Evolutionary conservation across 169 alveolate genomes (phyloP).

Genomic region (Plasmodium gallinaceum): DNA sequence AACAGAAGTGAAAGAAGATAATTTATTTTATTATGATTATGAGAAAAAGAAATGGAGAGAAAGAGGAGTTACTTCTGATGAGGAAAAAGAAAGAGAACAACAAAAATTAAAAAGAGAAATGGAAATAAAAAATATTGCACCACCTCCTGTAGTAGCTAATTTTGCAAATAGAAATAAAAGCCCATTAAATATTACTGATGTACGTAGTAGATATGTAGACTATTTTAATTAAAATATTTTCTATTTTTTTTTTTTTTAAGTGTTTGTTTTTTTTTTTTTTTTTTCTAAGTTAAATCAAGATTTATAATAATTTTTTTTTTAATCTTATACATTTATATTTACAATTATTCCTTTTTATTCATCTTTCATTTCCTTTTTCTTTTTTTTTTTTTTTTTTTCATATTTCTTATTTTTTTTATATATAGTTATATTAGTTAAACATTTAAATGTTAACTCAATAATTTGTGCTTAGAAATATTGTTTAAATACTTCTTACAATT

Average conservation of each 20-base stretch:
- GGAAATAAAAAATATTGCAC: constrained; percentile 58
- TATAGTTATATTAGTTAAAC: too few relatives aligned
- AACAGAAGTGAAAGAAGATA: constrained; percentile 55
- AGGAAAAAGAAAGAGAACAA: constrained; percentile 64
- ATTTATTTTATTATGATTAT: constrained; percentile 72
- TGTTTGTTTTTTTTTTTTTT: background rate
- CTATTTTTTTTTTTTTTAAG: too few relatives aligned
- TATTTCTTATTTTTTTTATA: background rate
- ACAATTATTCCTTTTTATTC: background rate
- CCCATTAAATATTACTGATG: constrained; percentile 48
- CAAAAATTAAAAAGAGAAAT: constrained; percentile 43
- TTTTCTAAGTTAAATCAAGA: background rate
- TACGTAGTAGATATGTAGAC: constrained; percentile 68
- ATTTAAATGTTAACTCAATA: too few relatives aligned
- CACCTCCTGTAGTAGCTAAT: constrained; percentile 30
- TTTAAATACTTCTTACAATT: too few relatives aligned
- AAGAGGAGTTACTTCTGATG: constrained; percentile 75
- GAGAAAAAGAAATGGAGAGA: constrained; percentile 77
- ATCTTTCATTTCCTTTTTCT: background rate
- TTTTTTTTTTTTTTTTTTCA: background rate
- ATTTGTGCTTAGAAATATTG: too few relatives aligned
- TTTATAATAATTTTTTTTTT: background rate
- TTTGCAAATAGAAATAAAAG: constrained; percentile 11
- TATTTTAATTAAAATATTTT: constrained; percentile 35
- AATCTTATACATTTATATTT: background rate